Base-by-base conservation (phyloP, 371 early-diverging fungal species). In the Apophysomyces elegans region DNA sequence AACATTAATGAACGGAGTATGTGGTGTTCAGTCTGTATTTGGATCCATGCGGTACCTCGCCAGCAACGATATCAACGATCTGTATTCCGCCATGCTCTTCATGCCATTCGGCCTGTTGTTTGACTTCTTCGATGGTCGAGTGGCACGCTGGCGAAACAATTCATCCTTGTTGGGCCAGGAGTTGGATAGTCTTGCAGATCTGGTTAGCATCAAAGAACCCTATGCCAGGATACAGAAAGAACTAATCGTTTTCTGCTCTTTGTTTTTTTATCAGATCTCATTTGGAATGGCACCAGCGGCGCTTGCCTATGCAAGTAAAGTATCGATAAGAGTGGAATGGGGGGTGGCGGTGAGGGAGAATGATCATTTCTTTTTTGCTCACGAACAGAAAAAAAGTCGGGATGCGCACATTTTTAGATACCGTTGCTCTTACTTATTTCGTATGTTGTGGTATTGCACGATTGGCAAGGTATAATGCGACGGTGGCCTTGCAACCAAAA, bases 201-300 rank as follows among this genome's bases (percentile, higher is more conserved):
- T 94, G 75, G 92, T 95, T 85, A 68, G 32, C 32, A 26, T 26
- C 32, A 3, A 26, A 26, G 32, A 26, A 26, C 32, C 32, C 32
- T 26, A 26, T 26, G 32, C 3, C 32, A 26, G 3, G 62, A 26
- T 46, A 3, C 3, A 39, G 18, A 62, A 54, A 47, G 9, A 62
- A 56, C 38, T 39, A 37, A 50, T 39, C 9, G 32, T 59, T 1
- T 37, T 12, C 38, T 39, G 37, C 43, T 39, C 9, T 36, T 59
- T 1, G 45, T 12, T 18, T 35, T 11, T 64, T 13, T 64, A 8
- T 41, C 41, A 89, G 90, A 86, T 90, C 59, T 91, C 91, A 2
- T 95, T 95, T 75, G 95, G 95, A 9, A 79, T 95, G 13, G 95
- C 95, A 13, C 95, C 95, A 5, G 93, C 95, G 16, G 90, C 90